Conservation (phyloP, 371 early-diverging fungal species). For the Mortierella sp. region DNA sequence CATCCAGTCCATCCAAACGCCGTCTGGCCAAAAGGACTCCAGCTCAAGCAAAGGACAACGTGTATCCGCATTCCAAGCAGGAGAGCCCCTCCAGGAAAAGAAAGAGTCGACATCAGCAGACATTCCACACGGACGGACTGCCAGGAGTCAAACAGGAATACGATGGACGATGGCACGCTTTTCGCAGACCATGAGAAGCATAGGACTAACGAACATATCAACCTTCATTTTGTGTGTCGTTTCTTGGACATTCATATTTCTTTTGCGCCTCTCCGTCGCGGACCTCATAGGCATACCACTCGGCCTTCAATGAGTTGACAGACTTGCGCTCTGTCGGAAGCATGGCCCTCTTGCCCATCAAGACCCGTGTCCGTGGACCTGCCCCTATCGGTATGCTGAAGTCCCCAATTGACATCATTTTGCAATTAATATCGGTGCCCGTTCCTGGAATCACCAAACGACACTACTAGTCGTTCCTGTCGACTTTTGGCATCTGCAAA, state of each 20-base stretch:
- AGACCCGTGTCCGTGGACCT: conserved; percentile 90
- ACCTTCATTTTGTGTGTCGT: neutral
- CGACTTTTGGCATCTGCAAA: neutral
- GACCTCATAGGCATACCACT: conserved; percentile 88
- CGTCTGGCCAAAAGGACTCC: neutral
- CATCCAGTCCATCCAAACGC: conserved; percentile 1
- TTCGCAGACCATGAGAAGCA: neutral
- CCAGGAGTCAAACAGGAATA: neutral
- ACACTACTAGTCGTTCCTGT: neutral
- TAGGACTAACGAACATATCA: neutral
- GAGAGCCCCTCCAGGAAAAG: neutral
- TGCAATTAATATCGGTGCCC: neutral
- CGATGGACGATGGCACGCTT: neutral
- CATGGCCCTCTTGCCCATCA: conserved; percentile 90
- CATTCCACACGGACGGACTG: neutral
- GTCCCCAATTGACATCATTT: neutral
- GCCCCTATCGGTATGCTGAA: conserved; percentile 73
- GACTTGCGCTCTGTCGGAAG: conserved; percentile 85
- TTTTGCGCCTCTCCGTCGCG: neutral
- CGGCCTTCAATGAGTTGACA: conserved; percentile 80
- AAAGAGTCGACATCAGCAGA: neutral
- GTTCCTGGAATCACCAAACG: neutral
- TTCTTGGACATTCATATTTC: neutral
- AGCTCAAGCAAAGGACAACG: neutral
- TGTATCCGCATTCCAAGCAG: neutral